phyloP scores from a whole-genome alignment of 345 rosid species.

The Rhizophora apiculata region DNA sequence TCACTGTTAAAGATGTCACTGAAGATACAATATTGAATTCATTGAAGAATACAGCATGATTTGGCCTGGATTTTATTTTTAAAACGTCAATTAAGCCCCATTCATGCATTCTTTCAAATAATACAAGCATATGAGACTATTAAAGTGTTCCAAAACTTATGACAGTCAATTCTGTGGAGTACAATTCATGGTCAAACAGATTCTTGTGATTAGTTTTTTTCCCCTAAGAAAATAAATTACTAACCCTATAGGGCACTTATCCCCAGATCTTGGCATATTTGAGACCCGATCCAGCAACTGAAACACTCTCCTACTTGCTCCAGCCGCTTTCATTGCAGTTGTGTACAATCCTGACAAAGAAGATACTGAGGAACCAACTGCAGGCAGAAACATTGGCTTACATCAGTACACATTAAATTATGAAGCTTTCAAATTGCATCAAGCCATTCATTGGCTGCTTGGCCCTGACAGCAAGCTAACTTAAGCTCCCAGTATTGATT shows the following conservation, averaged over 20 bases:
- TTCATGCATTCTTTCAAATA: not conserved
- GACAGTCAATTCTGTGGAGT: not conserved
- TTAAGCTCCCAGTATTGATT: not conserved
- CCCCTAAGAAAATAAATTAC: conserved; percentile 13
- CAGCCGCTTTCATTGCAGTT: conserved; percentile 96
- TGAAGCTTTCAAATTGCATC: not conserved
- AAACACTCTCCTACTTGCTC: conserved; percentile 88
- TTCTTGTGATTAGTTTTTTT: not conserved
- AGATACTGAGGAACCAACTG: conserved; percentile 91
- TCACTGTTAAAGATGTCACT: conserved; percentile 39
- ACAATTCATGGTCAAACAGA: not conserved
- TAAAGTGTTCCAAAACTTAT: not conserved
- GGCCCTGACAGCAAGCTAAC: not conserved
- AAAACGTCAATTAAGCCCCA: not conserved
- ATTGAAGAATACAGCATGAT: not conserved
- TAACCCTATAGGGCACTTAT: conserved; percentile 72
- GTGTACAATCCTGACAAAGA: conserved; percentile 80
- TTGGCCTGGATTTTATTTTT: not conserved
- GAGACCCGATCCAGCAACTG: conserved; percentile 89
- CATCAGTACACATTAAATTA: not conserved
- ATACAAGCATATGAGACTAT: not conserved
- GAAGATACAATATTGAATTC: not conserved
- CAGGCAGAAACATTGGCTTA: conserved; percentile 20
- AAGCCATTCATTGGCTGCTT: conserved; percentile 1
- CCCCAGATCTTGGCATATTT: conserved; percentile 73